Base-by-base conservation (phyloP, 352 stramenopile species). In the Thalassiosira allenii region DNA sequence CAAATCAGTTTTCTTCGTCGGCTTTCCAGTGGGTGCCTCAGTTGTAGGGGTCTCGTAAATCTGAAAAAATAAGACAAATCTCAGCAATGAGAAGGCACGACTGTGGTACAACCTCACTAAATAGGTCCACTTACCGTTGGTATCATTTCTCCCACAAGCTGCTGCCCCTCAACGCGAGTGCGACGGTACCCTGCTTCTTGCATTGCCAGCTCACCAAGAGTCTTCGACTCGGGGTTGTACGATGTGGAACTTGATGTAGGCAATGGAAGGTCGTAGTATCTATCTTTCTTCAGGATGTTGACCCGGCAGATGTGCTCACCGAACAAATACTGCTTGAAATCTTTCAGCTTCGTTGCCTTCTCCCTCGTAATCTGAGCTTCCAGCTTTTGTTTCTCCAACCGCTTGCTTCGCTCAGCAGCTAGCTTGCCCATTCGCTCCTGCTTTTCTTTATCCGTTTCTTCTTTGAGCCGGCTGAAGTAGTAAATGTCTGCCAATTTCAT, bases 291-390 rank as follows among this genome's bases (percentile, higher is more conserved):
- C 12, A 91, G 54, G 37, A 88, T 75, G 37, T 89, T 88, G 30
- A 94, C 76, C 54, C 85, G 66, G 27, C 70, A 73, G 17, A 90
- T 61, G 53, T 84, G 87, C 27, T 85, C 70, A 41, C 89, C 89
- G 73, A 94, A 94, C 82, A 92, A 86, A 32, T 86, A 86, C 34
- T 82, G 59, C 41, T 92, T 92, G 65, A 94, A 91, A 52, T 83
- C 77, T 68, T 81, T 83, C 5, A 91, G 75, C 67, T 94, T 94
- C 0, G 47, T 64, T 1, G 63, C 67, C 29, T 83, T 81, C 73
- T 94, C 89, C 49, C 67, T 72, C 22, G 47, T 53, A 40, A 85
- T 71, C 27, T 81, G 68, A 47, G 70, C 66, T 33, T 92, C 54
- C 4, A 79, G 62, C 32, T 75, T 83, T 34, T 74, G 74, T 61